A percentile compares a stretch with the other conserved stretches of the same genome.
Evolutionary conservation across 2,329 filamentous ascomycete species (phyloP).

Genomic region (Exophiala alcalophila): DNA sequence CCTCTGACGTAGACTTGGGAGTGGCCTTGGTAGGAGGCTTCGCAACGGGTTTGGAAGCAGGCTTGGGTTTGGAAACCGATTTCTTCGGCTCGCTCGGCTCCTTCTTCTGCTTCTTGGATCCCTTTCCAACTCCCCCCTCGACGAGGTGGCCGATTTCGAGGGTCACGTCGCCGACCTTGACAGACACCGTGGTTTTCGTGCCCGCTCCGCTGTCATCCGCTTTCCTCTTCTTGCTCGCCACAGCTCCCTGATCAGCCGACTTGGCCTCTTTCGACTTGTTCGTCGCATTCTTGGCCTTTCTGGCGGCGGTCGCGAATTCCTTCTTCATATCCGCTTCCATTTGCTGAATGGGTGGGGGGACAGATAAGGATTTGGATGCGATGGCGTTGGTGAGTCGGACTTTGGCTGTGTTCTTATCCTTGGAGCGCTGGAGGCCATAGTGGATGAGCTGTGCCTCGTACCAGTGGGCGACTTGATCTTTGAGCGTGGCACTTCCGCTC

Average conservation of each 20-base stretch:
- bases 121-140: not conserved
- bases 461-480: conserved; percentile 58
- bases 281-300: conserved; percentile 38
- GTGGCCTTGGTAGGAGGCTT: conserved; percentile 7
- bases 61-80: not conserved
- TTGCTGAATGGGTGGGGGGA: conserved; percentile 50
- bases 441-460: conserved; percentile 62
- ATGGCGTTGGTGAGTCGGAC: conserved; percentile 59
- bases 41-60: not conserved
- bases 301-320: conserved; percentile 47
- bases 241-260: too few relatives aligned
- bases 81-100: not conserved
- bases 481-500: conserved; percentile 20
- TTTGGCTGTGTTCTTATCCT: conserved; percentile 58
- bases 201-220: not conserved
- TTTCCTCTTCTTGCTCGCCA: too few relatives aligned
- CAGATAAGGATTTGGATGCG: conserved; percentile 46
- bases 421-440: conserved; percentile 57
- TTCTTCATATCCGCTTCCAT: conserved; percentile 58
- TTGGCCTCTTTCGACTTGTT: conserved; percentile 4
- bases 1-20: not conserved
- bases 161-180: conserved; percentile 15
- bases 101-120: conserved; percentile 4
- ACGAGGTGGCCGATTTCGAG: conserved; percentile 9
- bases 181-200: conserved; percentile 7